Evolutionary conservation across 495 filamentous ascomycete genomes (phyloP), one percentile per base, ranked within the genome.

Genomic region (Hypoxylon lenormandii): DNA sequence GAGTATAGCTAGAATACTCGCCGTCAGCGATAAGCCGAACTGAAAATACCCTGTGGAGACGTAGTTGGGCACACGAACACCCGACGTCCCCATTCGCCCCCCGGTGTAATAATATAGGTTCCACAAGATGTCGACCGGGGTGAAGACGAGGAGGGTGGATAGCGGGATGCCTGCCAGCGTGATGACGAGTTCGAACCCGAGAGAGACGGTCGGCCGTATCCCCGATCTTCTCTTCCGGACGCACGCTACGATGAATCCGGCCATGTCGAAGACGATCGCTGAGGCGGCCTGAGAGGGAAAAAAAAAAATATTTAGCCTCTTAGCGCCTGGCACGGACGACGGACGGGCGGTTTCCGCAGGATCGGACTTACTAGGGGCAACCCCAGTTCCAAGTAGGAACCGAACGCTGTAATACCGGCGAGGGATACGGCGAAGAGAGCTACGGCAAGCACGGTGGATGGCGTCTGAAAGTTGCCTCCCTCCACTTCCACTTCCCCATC

Each of bases 401-500:
- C 52, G n/a, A 61, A 67, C 12, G 43, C 50, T 6, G 28, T 33
- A 8, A 56, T 55, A 1, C 42, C 48, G 6, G 12, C 8, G 7
- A 54, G 2, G 4, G 57, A 42, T 36, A 67, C 1, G 0, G 6
- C 50, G 16, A 67, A 15, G 22, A 67, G 51, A 37, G 43, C 21
- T 15, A 61, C 8, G 18, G 13, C 18, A 10, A 61, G 0, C 10
- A 60, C 11, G 30, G 21, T 23, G 12, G 64, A 67, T 43, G 33
- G n/a, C 5, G 38, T 16, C 38, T 42, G 38, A 42, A 37, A 13
- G 40, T 45, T 19, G 42, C 42, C 42, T 45, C 40, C 40, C 15
- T 68, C 26, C 26, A 28, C 72, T 80, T 64, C 26, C 81, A 70
- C 46, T 80, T 81, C 0, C 36, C 53, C 23, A 16, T 3, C 23